Evolutionary conservation across 495 filamentous ascomycete genomes (phyloP).

Genomic region (Xylaria sp.): DNA sequence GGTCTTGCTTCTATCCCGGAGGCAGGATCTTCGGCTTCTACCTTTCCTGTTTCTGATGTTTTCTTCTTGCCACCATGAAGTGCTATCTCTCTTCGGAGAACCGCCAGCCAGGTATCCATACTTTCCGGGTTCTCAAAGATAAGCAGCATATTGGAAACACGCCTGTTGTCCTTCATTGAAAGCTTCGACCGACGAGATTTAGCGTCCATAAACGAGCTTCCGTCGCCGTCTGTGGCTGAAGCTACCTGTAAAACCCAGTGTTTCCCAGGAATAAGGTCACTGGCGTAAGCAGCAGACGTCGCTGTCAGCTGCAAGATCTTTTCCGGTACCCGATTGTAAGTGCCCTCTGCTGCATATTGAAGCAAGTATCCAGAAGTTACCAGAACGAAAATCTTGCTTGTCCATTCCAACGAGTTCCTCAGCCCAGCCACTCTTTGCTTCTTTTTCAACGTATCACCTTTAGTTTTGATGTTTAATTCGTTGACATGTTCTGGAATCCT

Average conservation of each 20-base stretch:
- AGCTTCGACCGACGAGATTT: conserved; percentile 75
- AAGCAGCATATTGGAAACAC: conserved; percentile 74
- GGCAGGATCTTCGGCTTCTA: conserved; percentile 44
- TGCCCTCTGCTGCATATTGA: conserved; percentile 84
- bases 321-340: conserved; percentile 83
- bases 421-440: conserved; percentile 61
- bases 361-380: conserved; percentile 83
- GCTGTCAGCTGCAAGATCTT: conserved; percentile 83
- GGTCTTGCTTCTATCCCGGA: conserved; percentile 53
- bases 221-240: conserved; percentile 72
- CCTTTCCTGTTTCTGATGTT: conserved; percentile 63
- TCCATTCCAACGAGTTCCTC: conserved; percentile 70
- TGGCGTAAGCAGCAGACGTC: conserved; percentile 91
- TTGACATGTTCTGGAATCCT: conserved; percentile 35
- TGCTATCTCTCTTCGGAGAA: conserved; percentile 72
- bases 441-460: conserved; percentile 46
- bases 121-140: conserved; percentile 81
- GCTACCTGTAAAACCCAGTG: conserved; percentile 93
- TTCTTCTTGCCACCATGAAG: conserved; percentile 71
- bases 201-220: conserved; percentile 56
- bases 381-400: conserved; percentile 82
- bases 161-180: conserved; percentile 68
- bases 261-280: conserved; percentile 88
- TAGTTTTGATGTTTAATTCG: neutral
- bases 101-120: conserved; percentile 83